A percentile compares a stretch with the other conserved stretches of the same genome.
These are phyloP conservation scores for Petunia secreta DNA, from an alignment of 257 asterid species.

Conservation along the genomic window DNA sequence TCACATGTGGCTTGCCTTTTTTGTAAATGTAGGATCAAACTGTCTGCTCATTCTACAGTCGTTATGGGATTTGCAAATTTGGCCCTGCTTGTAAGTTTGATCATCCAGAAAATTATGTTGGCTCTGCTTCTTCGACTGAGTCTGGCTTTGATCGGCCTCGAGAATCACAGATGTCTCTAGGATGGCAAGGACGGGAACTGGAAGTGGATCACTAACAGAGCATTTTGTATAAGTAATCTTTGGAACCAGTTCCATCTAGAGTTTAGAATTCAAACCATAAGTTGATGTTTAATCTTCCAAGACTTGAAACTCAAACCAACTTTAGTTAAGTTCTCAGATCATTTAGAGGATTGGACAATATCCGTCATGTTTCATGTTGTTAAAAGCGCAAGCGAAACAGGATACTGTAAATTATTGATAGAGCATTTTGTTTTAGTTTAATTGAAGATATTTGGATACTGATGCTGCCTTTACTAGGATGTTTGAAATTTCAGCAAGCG, in stretches of 20 bases:
- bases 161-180: conserved; percentile 39
- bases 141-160: conserved; percentile 39
- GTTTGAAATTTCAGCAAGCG: background rate
- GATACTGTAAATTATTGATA: conserved; percentile 34
- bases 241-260: background rate
- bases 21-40: conserved; percentile 67
- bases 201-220: conserved; percentile 44
- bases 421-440: background rate
- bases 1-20: background rate
- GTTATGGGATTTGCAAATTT: conserved; percentile 89
- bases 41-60: conserved; percentile 71
- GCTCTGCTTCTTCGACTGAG: conserved; percentile 23
- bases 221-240: conserved; percentile 19
- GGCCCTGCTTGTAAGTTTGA: conserved; percentile 89
- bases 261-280: background rate
- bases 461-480: background rate
- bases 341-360: conserved; percentile 15
- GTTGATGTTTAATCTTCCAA: conserved; percentile 3
- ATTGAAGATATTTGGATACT: background rate
- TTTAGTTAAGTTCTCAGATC: conserved; percentile 23
- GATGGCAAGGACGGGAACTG: conserved; percentile 44
- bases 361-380: conserved; percentile 24
- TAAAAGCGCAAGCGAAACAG: conserved; percentile 34
- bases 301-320: background rate
- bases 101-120: conserved; percentile 66